These are phyloP conservation scores for Symmetrospora coprosmae DNA, from an alignment of 768 basidiomycete species.

Conservation along the genomic window DNA sequence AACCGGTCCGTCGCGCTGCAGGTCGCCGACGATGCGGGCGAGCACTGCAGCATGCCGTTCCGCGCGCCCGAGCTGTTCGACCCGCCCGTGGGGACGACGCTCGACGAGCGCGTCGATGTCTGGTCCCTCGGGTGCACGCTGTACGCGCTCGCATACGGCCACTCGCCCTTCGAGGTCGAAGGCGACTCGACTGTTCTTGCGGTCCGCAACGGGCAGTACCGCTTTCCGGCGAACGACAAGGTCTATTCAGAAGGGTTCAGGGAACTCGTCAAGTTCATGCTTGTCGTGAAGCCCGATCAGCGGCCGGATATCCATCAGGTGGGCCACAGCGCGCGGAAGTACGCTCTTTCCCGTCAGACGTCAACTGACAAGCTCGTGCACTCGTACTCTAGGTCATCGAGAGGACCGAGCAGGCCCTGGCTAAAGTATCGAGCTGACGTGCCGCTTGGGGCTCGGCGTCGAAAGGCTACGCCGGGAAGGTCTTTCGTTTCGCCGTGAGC, in stretches of 20 bases:
- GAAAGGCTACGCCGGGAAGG: too few relatives aligned
- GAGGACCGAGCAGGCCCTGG: not conserved
- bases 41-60: constrained; percentile 97
- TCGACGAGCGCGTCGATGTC: constrained; percentile 70
- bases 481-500: too few relatives aligned
- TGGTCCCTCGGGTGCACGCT: constrained; percentile 92
- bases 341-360: too few relatives aligned
- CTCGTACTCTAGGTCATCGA: too few relatives aligned
- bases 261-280: constrained; percentile 66
- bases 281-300: constrained; percentile 65
- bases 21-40: constrained; percentile 93
- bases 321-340: too few relatives aligned
- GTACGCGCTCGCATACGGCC: constrained; percentile 83
- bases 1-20: constrained; percentile 72
- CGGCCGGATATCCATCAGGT: constrained; percentile 79
- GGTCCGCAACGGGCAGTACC: constrained; percentile 81
- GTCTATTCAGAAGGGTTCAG: constrained; percentile 74
- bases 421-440: too few relatives aligned
- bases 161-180: constrained; percentile 94
- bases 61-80: constrained; percentile 95
- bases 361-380: too few relatives aligned
- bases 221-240: constrained; percentile 55
- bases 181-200: constrained; percentile 94
- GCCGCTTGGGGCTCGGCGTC: too few relatives aligned
- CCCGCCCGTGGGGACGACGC: constrained; percentile 69